Evolutionary conservation across 2,329 filamentous ascomycete genomes (phyloP).

Genomic region (Metarhizium brunneum): DNA sequence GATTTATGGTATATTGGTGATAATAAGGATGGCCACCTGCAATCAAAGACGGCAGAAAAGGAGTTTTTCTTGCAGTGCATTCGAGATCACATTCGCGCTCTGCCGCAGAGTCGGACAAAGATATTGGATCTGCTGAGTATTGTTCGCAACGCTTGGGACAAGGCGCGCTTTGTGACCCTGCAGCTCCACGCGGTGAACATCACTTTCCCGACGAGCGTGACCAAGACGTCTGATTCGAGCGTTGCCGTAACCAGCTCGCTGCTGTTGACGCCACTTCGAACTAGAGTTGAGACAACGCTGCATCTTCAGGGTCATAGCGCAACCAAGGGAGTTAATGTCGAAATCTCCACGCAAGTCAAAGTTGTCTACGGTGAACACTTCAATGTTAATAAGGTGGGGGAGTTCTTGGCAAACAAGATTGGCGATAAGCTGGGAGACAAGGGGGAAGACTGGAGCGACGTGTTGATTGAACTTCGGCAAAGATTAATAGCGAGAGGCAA

Average conservation of each 20-base stretch:
- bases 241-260: constrained; percentile 53
- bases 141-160: constrained; percentile 58
- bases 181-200: constrained; percentile 54
- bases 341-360: constrained; percentile 42
- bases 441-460: constrained; percentile 42
- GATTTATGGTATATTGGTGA: constrained; percentile 63
- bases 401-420: constrained; percentile 52
- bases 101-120: constrained; percentile 48
- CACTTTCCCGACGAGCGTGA: constrained; percentile 55
- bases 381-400: constrained; percentile 64
- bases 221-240: constrained; percentile 54
- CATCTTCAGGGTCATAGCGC: constrained; percentile 39
- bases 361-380: constrained; percentile 74
- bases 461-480: constrained; percentile 44
- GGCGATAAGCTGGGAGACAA: constrained; percentile 30
- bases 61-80: constrained; percentile 70
- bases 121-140: constrained; percentile 48
- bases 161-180: constrained; percentile 47
- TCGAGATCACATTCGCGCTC: constrained; percentile 53
- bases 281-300: constrained; percentile 57
- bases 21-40: constrained; percentile 40
- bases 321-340: constrained; percentile 43
- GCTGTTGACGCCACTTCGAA: constrained; percentile 54
- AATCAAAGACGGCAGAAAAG: constrained; percentile 53
- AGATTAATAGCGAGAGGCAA: constrained; percentile 46